These are phyloP conservation scores for Cymbopogon flexuosus DNA, from an alignment of 202 grass and related monocot genomes.

Conservation along the genomic window DNA sequence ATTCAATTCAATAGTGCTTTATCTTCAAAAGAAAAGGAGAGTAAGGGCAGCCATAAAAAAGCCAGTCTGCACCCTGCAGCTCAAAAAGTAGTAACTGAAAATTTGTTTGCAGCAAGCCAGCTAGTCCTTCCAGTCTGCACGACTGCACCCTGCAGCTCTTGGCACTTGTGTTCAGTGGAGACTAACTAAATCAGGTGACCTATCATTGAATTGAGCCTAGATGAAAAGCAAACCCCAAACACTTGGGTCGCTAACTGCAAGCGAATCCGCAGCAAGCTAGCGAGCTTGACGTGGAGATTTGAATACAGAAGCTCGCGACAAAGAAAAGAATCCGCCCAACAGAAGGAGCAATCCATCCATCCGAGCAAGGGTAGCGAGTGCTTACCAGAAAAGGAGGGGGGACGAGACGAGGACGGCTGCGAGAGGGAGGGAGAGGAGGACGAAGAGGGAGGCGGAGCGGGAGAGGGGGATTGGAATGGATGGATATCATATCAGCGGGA, in stretches of 20 bases:
- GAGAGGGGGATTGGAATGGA: constrained; percentile 6
- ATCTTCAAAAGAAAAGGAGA: not conserved
- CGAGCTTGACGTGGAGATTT: not conserved
- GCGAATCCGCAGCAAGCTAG: not conserved
- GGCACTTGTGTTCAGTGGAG: not conserved
- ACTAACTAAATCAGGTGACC: not conserved
- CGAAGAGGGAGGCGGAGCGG: not conserved
- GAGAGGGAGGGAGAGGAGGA: not conserved
- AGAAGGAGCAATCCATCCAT: not conserved
- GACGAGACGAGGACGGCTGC: not conserved
- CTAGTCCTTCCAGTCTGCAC: not conserved
- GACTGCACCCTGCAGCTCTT: too few relatives aligned
- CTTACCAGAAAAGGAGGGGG: not conserved
- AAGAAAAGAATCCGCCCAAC: not conserved
- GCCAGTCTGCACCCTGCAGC: too few relatives aligned
- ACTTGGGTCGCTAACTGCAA: not conserved
- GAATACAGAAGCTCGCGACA: not conserved
- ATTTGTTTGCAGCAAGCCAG: not conserved
- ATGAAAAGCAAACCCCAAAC: not conserved
- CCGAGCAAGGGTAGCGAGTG: not conserved
- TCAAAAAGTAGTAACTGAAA: not conserved
- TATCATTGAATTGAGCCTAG: not conserved
- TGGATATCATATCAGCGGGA: constrained; percentile 17
- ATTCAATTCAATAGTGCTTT: not conserved
- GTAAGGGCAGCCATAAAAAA: not conserved